These are phyloP conservation scores for Chalciporus sp. DNA, from an alignment of 1,284 basidiomycete species.

Conservation along the genomic window DNA sequence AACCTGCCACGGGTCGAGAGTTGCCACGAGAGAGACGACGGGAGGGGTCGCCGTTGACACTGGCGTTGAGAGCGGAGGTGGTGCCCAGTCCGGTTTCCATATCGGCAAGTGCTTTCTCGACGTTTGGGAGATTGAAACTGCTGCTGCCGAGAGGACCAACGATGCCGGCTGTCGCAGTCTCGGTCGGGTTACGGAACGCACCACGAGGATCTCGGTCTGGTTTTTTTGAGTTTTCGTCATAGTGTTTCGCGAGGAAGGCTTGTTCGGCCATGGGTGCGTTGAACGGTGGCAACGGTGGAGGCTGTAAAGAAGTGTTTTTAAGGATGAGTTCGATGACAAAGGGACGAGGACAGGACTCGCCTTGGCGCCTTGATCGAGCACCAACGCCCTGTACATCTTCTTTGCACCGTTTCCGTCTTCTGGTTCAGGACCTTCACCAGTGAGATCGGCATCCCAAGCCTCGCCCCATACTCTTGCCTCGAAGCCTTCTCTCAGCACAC, in stretches of 20 bases:
- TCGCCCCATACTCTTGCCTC: conserved; percentile 81
- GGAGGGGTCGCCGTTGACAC: conserved; percentile 35
- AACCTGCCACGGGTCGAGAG: conserved; percentile 32
- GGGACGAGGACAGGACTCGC: conserved; percentile 39
- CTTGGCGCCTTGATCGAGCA: conserved; percentile 73
- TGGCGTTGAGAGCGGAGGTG: conserved; percentile 25
- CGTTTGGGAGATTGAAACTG: conserved; percentile 81
- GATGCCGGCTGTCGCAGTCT: conserved; percentile 57
- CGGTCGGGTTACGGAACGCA: conserved; percentile 78
- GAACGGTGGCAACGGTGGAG: conserved; percentile 69
- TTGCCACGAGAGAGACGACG: conserved; percentile 37
- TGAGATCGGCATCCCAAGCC: conserved; percentile 79
- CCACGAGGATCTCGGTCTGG: conserved; percentile 85
- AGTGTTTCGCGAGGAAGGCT: conserved; percentile 83
- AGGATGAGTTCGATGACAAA: background rate
- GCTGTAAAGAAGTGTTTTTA: conserved; percentile 41
- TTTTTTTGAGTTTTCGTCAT: conserved; percentile 87
- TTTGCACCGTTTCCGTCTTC: conserved; percentile 53
- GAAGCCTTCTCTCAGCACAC: conserved; percentile 88
- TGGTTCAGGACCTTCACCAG: conserved; percentile 41
- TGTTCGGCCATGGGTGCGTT: conserved; percentile 84
- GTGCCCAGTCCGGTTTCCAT: conserved; percentile 70
- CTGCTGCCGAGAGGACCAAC: conserved; percentile 88
- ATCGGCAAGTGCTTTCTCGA: conserved; percentile 82
- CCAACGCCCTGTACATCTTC: conserved; percentile 61